These are phyloP conservation scores for Melampsora occidentalis DNA, from an alignment of 1,284 basidiomycete genomes.

Conservation along the genomic window DNA sequence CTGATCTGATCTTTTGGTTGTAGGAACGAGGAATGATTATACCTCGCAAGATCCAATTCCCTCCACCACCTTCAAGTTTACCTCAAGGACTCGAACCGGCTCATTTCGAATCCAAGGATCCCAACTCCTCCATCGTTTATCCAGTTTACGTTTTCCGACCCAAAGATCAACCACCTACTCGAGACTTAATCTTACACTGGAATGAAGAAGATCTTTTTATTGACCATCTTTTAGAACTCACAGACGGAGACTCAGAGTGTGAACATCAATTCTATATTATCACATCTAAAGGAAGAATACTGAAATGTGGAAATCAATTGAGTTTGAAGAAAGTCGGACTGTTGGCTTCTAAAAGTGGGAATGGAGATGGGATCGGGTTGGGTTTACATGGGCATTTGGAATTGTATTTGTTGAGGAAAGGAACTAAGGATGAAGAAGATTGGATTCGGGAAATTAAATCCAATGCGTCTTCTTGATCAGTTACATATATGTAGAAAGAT, in stretches of 20 bases:
- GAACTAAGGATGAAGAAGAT: constrained; percentile 20
- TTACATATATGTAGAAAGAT: no score
- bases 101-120: constrained; percentile 18
- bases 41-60: constrained; percentile 15
- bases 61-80: constrained; percentile 12
- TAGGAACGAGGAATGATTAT: constrained; percentile 35
- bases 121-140: constrained; percentile 13
- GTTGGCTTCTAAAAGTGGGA: background rate
- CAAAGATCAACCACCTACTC: constrained; percentile 21
- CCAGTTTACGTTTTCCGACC: constrained; percentile 34
- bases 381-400: constrained; percentile 29
- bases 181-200: constrained; percentile 33
- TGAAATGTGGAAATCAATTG: constrained; percentile 35
- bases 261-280: constrained; percentile 29
- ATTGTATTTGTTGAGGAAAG: constrained; percentile 29
- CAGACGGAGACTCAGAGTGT: background rate
- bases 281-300: constrained; percentile 17
- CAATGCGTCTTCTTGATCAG: no score
- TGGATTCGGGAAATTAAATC: constrained; percentile 37
- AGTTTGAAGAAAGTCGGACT: constrained; percentile 21
- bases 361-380: constrained; percentile 7
- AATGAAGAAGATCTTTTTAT: constrained; percentile 29
- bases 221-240: constrained; percentile 27
- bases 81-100: constrained; percentile 26
- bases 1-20: no score